Evolutionary conservation across 768 basidiomycete genomes (phyloP).

Genomic region (Leccinellum rugosiceps): DNA sequence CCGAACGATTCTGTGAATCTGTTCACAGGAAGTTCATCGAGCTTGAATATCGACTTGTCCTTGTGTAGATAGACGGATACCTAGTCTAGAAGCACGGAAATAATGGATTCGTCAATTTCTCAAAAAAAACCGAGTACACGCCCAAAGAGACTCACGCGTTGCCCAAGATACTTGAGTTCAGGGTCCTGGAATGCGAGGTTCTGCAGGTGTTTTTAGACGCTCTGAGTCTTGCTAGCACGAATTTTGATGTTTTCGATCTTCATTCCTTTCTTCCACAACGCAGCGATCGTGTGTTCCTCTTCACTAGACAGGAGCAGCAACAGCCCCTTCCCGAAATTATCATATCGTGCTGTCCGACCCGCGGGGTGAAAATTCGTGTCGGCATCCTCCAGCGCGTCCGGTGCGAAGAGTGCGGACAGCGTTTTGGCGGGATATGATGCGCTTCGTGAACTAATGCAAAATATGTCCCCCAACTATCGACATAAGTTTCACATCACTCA

Average conservation of each 20-base stretch:
- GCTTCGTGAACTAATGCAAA: slow-evolving; percentile 79
- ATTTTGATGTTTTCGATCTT: slow-evolving; percentile 81
- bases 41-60: slow-evolving; percentile 89
- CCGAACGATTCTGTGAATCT: slow-evolving; percentile 87
- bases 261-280: slow-evolving; percentile 70
- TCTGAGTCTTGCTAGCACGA: slow-evolving; percentile 79
- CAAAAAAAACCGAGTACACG: accelerated
- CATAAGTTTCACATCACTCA: slow-evolving; percentile 35
- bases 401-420: slow-evolving; percentile 82
- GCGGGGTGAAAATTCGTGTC: slow-evolving; percentile 98
- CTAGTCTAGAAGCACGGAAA: slow-evolving; percentile 37
- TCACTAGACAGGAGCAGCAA: slow-evolving; percentile 86
- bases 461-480: neutral
- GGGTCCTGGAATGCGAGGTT: slow-evolving; percentile 92
- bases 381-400: slow-evolving; percentile 94
- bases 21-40: slow-evolving; percentile 77
- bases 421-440: slow-evolving; percentile 84
- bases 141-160: slow-evolving; percentile 57
- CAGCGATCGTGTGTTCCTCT: slow-evolving; percentile 82
- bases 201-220: slow-evolving; percentile 85
- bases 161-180: slow-evolving; percentile 95
- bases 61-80: slow-evolving; percentile 96
- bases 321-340: slow-evolving; percentile 83
- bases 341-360: slow-evolving; percentile 91
- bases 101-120: neutral